phyloP scores from a whole-genome alignment of 768 basidiomycete genomes.

The Gymnopilus dilepis region DNA sequence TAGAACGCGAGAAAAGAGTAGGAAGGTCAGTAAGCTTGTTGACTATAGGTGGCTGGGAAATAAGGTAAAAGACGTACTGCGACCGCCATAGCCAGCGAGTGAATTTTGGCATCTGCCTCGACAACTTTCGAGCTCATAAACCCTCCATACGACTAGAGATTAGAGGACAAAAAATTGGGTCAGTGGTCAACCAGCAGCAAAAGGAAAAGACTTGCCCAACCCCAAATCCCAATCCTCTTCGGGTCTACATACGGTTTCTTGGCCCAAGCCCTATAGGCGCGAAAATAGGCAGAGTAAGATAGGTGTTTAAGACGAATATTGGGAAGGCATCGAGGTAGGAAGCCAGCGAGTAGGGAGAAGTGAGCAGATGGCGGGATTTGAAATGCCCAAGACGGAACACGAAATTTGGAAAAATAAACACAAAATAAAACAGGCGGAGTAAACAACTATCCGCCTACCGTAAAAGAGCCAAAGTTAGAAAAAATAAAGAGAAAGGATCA shows the following conservation, averaged over 20 bases:
- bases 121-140: conserved; percentile 95
- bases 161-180: neutral
- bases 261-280: conserved; percentile 69
- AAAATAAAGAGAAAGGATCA: neutral
- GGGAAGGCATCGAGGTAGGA: neutral
- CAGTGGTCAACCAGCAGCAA: neutral
- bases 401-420: conserved; percentile 3
- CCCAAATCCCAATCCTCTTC: conserved; percentile 93
- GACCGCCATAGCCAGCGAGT: conserved; percentile 89
- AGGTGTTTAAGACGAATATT: conserved; percentile 3
- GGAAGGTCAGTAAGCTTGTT: neutral
- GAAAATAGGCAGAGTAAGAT: neutral
- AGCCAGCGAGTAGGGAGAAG: neutral
- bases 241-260: conserved; percentile 88
- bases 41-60: neutral
- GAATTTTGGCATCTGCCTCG: conserved; percentile 88
- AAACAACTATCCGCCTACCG: neutral
- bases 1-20: neutral
- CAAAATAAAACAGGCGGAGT: neutral
- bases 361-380: neutral
- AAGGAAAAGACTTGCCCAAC: conserved; percentile 72
- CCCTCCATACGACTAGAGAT: conserved; percentile 85
- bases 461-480: neutral
- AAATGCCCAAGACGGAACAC: neutral
- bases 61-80: conserved; percentile 54